phyloP scores from a whole-genome alignment of 2,329 filamentous ascomycete species.

The Pseudopithomyces chartarum region DNA sequence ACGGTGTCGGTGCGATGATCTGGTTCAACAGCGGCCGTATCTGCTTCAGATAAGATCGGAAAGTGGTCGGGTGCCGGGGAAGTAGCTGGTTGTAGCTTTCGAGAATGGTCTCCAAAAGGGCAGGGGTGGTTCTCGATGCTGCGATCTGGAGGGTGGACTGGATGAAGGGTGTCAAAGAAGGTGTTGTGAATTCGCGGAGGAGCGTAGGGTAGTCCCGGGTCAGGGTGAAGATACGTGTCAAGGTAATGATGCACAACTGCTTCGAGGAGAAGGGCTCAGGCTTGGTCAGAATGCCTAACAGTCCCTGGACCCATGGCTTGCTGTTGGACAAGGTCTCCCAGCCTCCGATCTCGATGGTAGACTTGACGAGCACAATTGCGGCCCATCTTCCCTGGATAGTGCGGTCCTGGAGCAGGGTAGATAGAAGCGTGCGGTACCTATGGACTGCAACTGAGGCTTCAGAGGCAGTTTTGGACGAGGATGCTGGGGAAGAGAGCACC shows the following conservation, averaged over 20 bases:
- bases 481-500: slow-evolving; percentile 65
- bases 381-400: slow-evolving; percentile 76
- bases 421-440: slow-evolving; percentile 79
- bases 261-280: slow-evolving; percentile 76
- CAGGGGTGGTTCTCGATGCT: slow-evolving; percentile 24
- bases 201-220: slow-evolving; percentile 83
- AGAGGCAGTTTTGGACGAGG: slow-evolving; percentile 65
- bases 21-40: slow-evolving; percentile 65
- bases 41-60: slow-evolving; percentile 75
- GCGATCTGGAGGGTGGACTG: slow-evolving; percentile 71
- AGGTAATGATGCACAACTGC: slow-evolving; percentile 74
- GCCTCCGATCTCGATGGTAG: slow-evolving; percentile 79
- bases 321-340: slow-evolving; percentile 78
- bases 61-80: slow-evolving; percentile 80
- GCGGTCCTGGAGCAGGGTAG: slow-evolving; percentile 77
- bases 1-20: slow-evolving; percentile 68
- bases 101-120: slow-evolving; percentile 69
- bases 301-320: slow-evolving; percentile 76
- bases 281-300: slow-evolving; percentile 79
- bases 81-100: slow-evolving; percentile 74
- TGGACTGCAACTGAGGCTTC: slow-evolving; percentile 75
- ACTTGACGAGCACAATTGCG: slow-evolving; percentile 79
- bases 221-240: slow-evolving; percentile 83
- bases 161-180: slow-evolving; percentile 75
- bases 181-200: slow-evolving; percentile 85